Evolutionary conservation across 208 protist species (phyloP), one percentile per base, ranked within the genome.

Genomic region (Leishmania tarentolae): DNA sequence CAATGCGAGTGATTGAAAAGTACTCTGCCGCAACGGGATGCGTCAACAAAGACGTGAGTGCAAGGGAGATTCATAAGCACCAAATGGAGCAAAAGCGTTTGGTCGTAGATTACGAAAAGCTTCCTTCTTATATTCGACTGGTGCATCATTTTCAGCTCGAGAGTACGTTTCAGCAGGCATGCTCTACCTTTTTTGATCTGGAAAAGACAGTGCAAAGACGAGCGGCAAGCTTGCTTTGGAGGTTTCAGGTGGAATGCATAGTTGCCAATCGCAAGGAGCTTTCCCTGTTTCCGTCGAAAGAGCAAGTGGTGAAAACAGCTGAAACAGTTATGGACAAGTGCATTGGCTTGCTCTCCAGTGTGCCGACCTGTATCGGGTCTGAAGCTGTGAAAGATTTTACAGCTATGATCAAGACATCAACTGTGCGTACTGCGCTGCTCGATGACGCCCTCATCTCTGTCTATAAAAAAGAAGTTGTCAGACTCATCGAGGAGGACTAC

Each of bases 41-140:
- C 59, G 97, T 97, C 52, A 97, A 94, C 56, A 97, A 96, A 89
- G 92, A 97, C 69, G 90, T 96, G 52, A 87, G 88, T 19, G 86
- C 91, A 50, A 80, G 88, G 37, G 88, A 97, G 65, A 83, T 95
- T 56, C 87, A 82, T 50, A 83, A 91, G 69, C 47, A 78, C 47
- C 87, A 95, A 81, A 88, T 90, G 70, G 82, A 88, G 44, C 87
- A 95, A n/a, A 98, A 98, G 66, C 85, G 88, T 0, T 88, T 93
- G 28, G 86, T 96, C n/a, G 91, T 96, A 2, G 90, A 96, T 63
- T 94, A 97, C 78, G 85, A 89, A 76, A 93, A 95, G 70, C 59
- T 98, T 56, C 93, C 90, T 13, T 63, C 78, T n/a, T 88, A 98
- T 68, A 78, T 97, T 71, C 88, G 95, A 37, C 80, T 98, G 6